Percentiles rank a stretch among this genome's conserved stretches.
These are phyloP conservation scores for Tolypocladium ovalisporum DNA, from an alignment of 2,329 filamentous ascomycete species.

Conservation along the genomic window DNA sequence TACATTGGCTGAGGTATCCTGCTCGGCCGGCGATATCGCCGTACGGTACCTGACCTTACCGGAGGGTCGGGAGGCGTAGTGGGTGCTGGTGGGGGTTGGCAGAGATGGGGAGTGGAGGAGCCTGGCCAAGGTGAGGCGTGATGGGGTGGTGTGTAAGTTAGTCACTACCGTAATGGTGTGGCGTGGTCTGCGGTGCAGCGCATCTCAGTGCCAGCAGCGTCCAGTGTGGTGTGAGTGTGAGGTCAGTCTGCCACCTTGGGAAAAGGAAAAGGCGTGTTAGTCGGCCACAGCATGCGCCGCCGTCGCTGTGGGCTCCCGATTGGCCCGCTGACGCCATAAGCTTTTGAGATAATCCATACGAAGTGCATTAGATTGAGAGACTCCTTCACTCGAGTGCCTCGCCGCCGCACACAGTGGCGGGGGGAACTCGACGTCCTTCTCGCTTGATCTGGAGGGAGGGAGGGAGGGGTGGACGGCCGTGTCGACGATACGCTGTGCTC, in stretches of 20 bases:
- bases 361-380: neutral
- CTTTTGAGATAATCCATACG: neutral
- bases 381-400: neutral
- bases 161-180: neutral
- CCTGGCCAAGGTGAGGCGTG: neutral
- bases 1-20: constrained; percentile 1
- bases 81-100: neutral
- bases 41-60: constrained; percentile 1
- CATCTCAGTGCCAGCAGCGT: neutral
- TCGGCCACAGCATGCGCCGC: neutral
- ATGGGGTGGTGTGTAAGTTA: neutral
- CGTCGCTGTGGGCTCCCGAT: neutral
- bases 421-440: neutral
- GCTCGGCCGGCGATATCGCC: neutral
- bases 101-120: neutral
- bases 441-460: neutral
- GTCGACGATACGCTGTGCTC: neutral
- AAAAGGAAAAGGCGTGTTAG: neutral
- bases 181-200: neutral
- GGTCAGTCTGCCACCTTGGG: neutral
- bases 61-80: constrained; percentile 1
- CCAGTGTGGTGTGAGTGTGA: neutral
- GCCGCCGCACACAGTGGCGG: neutral
- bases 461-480: neutral
- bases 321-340: constrained; percentile 1